Evolutionary conservation across 768 basidiomycete species (phyloP).

Genomic region (Serendipita indica): DNA sequence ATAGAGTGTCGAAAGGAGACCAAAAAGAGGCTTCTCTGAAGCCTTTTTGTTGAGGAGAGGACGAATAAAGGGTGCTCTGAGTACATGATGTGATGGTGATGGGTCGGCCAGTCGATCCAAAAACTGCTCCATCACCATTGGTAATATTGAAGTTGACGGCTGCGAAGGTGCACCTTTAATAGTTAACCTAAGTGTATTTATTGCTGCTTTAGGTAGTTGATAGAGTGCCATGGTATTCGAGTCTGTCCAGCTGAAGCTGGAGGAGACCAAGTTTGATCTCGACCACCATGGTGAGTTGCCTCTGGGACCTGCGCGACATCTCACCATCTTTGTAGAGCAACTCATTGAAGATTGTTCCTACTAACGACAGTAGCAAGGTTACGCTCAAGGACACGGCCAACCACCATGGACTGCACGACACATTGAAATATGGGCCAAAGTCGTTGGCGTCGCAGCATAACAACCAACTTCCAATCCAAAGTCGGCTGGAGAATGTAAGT

Average conservation of each 20-base stretch:
- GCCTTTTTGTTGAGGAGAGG: not conserved
- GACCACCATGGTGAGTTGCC: not conserved
- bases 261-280: not conserved
- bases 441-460: conserved; percentile 64
- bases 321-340: conserved; percentile 2
- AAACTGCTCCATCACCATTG: not conserved
- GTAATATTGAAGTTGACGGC: not conserved
- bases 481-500: conserved; percentile 64
- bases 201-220: not conserved
- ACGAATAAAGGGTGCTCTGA: not conserved
- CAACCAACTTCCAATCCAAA: conserved; percentile 43
- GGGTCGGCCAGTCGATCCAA: not conserved
- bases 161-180: not conserved
- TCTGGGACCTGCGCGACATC: too few species aligned
- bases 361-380: conserved; percentile 38
- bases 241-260: not conserved
- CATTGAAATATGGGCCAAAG: conserved; percentile 69
- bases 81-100: not conserved
- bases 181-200: not conserved
- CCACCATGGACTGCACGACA: conserved; percentile 74
- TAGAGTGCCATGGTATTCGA: not conserved
- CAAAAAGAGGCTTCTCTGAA: not conserved
- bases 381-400: conserved; percentile 55
- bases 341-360: conserved; percentile 52
- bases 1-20: not conserved